Base-by-base conservation (phyloP, 331 rosid species). In the Rhamnella rubrinervis region DNA sequence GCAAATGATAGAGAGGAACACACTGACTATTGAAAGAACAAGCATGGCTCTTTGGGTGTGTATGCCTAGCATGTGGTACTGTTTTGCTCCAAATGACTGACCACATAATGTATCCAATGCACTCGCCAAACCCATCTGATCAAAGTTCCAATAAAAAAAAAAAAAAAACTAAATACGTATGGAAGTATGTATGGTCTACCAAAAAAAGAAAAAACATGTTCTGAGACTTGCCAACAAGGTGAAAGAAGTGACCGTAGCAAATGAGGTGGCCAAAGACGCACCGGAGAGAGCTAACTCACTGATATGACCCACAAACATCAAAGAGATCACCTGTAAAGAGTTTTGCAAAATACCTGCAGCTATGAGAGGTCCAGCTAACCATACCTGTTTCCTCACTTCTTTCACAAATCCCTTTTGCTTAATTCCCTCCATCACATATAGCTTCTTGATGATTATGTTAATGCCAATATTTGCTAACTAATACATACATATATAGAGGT, bases 301-400 rank as follows among this genome's bases (percentile, higher is more conserved):
- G 17, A 89, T 88, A 78, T 89, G 96, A 8, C 96, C 96, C 0
- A 89, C 92, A 60, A 83, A 89, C 96, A 85, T 89, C 23, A 89
- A 66, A 2, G 92, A 84, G n/a, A 89, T 83, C 14, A 85, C 21
- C 72, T 38, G 86, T 2, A 79, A 26, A 52, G 81, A 66, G 39
- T 38, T 77, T 26, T 83, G 85, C 5, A 87, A 55, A 1, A 89
- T 61, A 18, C 75, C 82, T 31, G 80, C 89, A 2, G 75, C 55
- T 14, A 87, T 53, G 26, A 89, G 55, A 19, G 96, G 96, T 28
- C 96, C 96, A 51, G 92, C 84, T 12, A 89, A 80, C 90, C 96
- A 89, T 79, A 87, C 4, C 86, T 83, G 96, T 73, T 68, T 84
- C 62, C 49, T 87, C 44, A 87, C 77, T 73, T 89, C 96, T 68